Conservation (phyloP, 495 filamentous ascomycete species). For the Viridothelium virens region DNA sequence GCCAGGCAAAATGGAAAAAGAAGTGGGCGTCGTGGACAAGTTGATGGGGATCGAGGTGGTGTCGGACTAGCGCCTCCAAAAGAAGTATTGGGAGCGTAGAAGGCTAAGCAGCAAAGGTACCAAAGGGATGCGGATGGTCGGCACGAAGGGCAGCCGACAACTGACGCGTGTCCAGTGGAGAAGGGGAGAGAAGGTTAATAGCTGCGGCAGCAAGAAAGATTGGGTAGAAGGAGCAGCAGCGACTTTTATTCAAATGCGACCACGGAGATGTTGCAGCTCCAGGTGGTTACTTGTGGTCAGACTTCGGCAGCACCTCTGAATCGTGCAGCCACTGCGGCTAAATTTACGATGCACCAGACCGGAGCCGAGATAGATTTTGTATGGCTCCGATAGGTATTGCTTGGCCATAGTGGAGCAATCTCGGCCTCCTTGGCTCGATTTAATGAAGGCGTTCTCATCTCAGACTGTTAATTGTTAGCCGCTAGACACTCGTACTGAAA, state of each 20-base stretch:
- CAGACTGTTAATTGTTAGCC: no score
- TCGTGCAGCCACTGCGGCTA: neutral
- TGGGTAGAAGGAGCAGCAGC: neutral
- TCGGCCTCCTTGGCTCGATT: no score
- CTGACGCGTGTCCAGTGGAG: no score
- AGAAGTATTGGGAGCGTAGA: neutral
- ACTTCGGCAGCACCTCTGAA: no score
- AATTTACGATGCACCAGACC: neutral
- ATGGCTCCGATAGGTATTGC: neutral
- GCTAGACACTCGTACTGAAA: neutral
- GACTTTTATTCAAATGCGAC: neutral
- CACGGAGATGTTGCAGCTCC: neutral
- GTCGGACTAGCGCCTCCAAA: neutral
- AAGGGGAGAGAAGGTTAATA: neutral
- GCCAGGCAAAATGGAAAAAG: slow-evolving; percentile 9
- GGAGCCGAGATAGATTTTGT: neutral
- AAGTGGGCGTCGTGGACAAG: neutral
- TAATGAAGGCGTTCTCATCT: no score
- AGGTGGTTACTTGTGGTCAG: no score
- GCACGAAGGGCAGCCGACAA: neutral
- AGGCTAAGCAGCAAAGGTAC: neutral
- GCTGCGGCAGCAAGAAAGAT: neutral
- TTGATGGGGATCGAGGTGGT: slow-evolving; percentile 1
- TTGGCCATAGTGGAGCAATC: no score
- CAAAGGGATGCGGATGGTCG: neutral